These are phyloP conservation scores for Phaeodactylum tricornutum DNA, from an alignment of 108 stramenopile genomes.

Conservation along the genomic window DNA sequence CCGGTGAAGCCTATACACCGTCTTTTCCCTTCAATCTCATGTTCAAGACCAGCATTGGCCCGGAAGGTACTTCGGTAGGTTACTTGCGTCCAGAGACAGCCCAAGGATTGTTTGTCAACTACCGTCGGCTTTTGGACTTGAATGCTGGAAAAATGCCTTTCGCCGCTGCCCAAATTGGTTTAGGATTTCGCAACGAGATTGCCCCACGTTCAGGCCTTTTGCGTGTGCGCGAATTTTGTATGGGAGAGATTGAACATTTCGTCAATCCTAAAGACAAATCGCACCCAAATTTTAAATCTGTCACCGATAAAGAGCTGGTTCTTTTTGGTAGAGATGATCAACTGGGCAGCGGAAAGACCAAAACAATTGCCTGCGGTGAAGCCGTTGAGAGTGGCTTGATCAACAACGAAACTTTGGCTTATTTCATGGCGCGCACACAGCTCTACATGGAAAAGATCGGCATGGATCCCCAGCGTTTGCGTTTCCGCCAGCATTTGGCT, in stretches of 20 bases:
- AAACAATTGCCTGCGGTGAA: constrained; percentile 77
- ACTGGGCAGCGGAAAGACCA: constrained; percentile 93
- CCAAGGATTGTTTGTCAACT: constrained; percentile 98
- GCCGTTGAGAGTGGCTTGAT: constrained; percentile 91
- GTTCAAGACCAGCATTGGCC: constrained; percentile 99
- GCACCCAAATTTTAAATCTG: constrained; percentile 85
- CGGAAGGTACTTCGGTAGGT: constrained; percentile 93
- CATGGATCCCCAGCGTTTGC: constrained; percentile 85
- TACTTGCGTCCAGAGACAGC: constrained; percentile 99
- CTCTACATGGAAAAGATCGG: constrained; percentile 96
- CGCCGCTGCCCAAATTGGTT: constrained; percentile 97
- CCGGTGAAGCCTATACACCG: constrained; percentile 80
- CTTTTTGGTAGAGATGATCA: constrained; percentile 94
- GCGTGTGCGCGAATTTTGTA: constrained; percentile 99
- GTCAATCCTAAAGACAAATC: constrained; percentile 96
- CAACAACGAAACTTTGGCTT: constrained; percentile 98
- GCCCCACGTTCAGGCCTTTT: constrained; percentile 95
- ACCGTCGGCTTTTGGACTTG: constrained; percentile 91
- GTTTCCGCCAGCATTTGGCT: constrained; percentile 97
- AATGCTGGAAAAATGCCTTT: constrained; percentile 97
- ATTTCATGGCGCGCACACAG: constrained; percentile 99
- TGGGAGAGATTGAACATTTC: constrained; percentile 99
- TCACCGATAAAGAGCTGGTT: constrained; percentile 79
- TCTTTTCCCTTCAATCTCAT: constrained; percentile 99
- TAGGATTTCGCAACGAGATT: constrained; percentile 99